These are phyloP conservation scores for Fragosphaeria purpurea DNA, from an alignment of 2,329 filamentous ascomycete genomes.

Conservation along the genomic window DNA sequence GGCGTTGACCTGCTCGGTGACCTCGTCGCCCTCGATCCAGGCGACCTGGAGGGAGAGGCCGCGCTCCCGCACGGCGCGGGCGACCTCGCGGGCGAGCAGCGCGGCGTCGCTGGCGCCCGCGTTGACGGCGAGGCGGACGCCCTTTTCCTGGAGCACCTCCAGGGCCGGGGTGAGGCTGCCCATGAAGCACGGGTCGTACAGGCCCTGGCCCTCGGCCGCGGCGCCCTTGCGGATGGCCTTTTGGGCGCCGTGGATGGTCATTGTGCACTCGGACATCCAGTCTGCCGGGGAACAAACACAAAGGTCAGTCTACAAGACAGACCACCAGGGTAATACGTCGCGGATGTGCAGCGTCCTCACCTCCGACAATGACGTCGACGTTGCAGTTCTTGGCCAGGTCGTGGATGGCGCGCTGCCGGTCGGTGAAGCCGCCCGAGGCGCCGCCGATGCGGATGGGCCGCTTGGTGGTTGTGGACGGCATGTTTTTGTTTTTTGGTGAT, in stretches of 20 bases:
- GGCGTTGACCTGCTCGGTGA: slow-evolving; percentile 13
- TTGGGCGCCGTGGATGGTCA: slow-evolving; percentile 21
- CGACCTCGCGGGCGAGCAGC: slow-evolving; percentile 11
- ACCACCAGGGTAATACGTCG: too few species aligned
- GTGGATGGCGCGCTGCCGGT: slow-evolving; percentile 29
- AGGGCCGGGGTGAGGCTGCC: slow-evolving; percentile 21
- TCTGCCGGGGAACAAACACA: slow-evolving; percentile 2
- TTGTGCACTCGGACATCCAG: slow-evolving; percentile 24
- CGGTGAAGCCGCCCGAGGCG: slow-evolving; percentile 32
- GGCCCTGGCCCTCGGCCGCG: slow-evolving; percentile 9
- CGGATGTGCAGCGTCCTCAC: not conserved
- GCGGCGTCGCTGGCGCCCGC: slow-evolving; percentile 21
- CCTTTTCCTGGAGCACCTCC: slow-evolving; percentile 15
- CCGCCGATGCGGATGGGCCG: slow-evolving; percentile 31
- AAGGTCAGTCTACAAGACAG: too few species aligned
- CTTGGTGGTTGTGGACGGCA: slow-evolving; percentile 13
- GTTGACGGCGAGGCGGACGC: slow-evolving; percentile 23
- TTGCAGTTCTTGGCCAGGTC: slow-evolving; percentile 29
- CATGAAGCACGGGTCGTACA: slow-evolving; percentile 23
- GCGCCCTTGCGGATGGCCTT: slow-evolving; percentile 17
- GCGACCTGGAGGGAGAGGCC: slow-evolving; percentile 21
- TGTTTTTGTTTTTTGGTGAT: not conserved
- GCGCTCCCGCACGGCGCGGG: slow-evolving; percentile 13
- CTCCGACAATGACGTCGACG: slow-evolving; percentile 22
- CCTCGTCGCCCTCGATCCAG: slow-evolving; percentile 23